phyloP scores from a whole-genome alignment of 2,329 filamentous ascomycete species.

The Alternaria metachromatica region DNA sequence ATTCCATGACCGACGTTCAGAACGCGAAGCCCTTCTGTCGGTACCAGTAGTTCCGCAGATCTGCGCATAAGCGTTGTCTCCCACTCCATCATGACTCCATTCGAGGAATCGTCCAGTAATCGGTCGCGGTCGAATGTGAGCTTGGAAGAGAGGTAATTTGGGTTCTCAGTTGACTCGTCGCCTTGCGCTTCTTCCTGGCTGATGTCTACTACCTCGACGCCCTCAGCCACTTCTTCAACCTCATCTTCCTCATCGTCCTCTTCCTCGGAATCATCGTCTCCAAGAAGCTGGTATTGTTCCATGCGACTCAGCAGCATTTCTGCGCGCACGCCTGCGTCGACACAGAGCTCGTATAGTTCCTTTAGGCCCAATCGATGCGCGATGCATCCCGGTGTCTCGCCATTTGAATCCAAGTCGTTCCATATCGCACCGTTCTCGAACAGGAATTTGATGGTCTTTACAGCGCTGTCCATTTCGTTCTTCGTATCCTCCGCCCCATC shows the following conservation, averaged over 20 bases:
- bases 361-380: constrained; percentile 72
- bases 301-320: constrained; percentile 85
- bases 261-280: constrained; percentile 61
- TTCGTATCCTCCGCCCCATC: constrained; percentile 41
- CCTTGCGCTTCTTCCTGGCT: constrained; percentile 29
- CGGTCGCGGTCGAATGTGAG: constrained; percentile 57
- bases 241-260: constrained; percentile 56
- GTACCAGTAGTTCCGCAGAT: constrained; percentile 53
- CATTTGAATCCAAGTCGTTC: constrained; percentile 88
- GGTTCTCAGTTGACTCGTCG: constrained; percentile 51
- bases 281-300: constrained; percentile 79
- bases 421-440: constrained; percentile 92
- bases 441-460: constrained; percentile 74
- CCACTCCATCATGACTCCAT: constrained; percentile 63
- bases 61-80: constrained; percentile 58
- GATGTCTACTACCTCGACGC: constrained; percentile 35
- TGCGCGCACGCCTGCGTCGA: constrained; percentile 88
- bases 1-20: constrained; percentile 60
- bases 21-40: constrained; percentile 50
- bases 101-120: constrained; percentile 56
- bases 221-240: constrained; percentile 34
- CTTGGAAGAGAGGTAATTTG: constrained; percentile 56
- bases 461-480: constrained; percentile 60
- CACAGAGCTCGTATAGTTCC: constrained; percentile 79
- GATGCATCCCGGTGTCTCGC: constrained; percentile 91